phyloP scores from a whole-genome alignment of 2,329 filamentous ascomycete species.

The Dactylella cylindrospora region DNA sequence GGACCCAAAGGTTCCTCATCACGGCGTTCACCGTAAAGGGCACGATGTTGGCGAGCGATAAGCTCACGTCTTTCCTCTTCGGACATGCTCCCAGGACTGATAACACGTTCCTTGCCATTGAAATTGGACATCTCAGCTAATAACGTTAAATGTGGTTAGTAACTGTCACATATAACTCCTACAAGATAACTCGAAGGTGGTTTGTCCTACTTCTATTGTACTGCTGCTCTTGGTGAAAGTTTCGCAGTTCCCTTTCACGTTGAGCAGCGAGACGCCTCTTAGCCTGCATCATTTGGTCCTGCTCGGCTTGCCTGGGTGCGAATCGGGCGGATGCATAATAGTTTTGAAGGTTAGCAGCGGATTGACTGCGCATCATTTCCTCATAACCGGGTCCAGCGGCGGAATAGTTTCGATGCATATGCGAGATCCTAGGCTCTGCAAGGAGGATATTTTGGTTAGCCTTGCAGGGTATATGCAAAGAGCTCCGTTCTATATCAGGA shows the following conservation, averaged over 20 bases:
- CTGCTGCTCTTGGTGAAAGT: conserved; percentile 99
- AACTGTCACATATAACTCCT: conserved; percentile 23
- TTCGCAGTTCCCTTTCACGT: conserved; percentile 97
- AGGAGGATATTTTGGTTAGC: conserved; percentile 37
- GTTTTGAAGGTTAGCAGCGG: conserved; percentile 78
- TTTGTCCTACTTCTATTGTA: conserved; percentile 99
- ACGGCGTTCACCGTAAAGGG: conserved; percentile 71
- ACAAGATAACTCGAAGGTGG: conserved; percentile 38
- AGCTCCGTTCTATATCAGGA: conserved; percentile 51
- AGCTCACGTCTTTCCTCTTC: conserved; percentile 95
- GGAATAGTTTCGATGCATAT: conserved; percentile 48
- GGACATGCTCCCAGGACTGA: conserved; percentile 83
- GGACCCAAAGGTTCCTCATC: conserved; percentile 32
- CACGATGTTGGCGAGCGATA: conserved; percentile 92
- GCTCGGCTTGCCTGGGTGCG: conserved; percentile 82
- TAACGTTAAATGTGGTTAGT: conserved; percentile 53
- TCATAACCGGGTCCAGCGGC: conserved; percentile 45
- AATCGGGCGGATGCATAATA: conserved; percentile 94
- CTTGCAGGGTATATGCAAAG: conserved; percentile 49
- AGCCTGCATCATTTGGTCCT: conserved; percentile 97
- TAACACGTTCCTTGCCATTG: conserved; percentile 78
- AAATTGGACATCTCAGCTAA: conserved; percentile 66
- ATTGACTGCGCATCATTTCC: conserved; percentile 69
- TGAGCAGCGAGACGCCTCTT: conserved; percentile 99
- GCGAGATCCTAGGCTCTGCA: conserved; percentile 42